These are phyloP conservation scores for Pistacia integerrima DNA, from an alignment of 345 rosid genomes.

Conservation along the genomic window DNA sequence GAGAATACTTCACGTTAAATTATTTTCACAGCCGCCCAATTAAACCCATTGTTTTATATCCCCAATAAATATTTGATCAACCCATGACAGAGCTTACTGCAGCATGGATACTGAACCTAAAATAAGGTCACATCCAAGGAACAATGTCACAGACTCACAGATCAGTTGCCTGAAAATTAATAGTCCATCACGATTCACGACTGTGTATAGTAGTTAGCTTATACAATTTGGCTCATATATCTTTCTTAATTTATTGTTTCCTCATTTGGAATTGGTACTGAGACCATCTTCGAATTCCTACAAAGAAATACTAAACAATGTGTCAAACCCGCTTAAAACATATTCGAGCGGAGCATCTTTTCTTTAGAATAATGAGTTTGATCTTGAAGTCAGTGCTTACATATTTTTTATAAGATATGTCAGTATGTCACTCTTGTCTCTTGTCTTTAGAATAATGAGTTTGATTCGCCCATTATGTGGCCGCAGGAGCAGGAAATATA, in stretches of 20 bases:
- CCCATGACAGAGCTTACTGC: background rate
- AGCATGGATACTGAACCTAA: background rate
- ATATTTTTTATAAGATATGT: background rate
- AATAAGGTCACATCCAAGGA: background rate
- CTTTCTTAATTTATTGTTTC: too few species aligned
- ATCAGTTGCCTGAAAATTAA: background rate
- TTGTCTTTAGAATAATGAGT: too few species aligned
- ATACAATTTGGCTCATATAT: too few species aligned
- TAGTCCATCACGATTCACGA: background rate
- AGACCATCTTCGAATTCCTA: too few species aligned
- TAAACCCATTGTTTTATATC: background rate
- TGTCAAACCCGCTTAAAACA: too few species aligned
- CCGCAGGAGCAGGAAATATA: background rate
- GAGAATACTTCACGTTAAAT: background rate
- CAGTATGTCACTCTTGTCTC: background rate
- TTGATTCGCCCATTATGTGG: background rate
- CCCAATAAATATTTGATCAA: background rate
- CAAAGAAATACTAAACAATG: too few species aligned
- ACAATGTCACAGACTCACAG: background rate
- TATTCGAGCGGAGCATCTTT: background rate
- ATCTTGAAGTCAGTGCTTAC: background rate
- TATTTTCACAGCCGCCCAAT: conserved; percentile 3
- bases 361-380: background rate
- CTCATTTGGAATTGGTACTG: too few species aligned
- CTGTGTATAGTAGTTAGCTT: too few species aligned